These are phyloP conservation scores for Rhododendron henanense DNA, from an alignment of 148 eudicot genomes.

Conservation along the genomic window DNA sequence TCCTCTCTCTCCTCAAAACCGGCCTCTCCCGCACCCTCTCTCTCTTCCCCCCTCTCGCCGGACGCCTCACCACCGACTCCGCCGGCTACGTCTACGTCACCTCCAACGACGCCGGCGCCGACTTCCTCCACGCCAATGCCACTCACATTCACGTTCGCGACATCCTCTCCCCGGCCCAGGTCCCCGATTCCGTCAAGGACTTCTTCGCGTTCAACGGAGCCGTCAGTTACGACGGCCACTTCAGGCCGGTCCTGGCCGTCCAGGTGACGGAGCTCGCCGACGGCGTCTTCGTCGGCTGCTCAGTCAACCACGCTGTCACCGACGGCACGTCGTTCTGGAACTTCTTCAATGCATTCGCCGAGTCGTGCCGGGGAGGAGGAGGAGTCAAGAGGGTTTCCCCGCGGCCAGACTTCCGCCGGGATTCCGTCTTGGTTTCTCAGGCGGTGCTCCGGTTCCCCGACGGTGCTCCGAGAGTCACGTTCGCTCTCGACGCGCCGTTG, in stretches of 20 bases:
- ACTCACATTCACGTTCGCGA: constrained; percentile 26
- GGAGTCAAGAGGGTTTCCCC: constrained; percentile 19
- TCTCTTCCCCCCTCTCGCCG: constrained; percentile 73
- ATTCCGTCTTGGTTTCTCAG: constrained; percentile 50
- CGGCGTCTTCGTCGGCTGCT: constrained; percentile 64
- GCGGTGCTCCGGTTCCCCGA: constrained; percentile 52
- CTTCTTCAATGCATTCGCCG: constrained; percentile 73
- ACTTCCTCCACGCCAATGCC: constrained; percentile 49
- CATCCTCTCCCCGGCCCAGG: constrained; percentile 34
- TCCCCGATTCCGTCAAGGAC: constrained; percentile 42
- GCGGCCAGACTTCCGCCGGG: constrained; percentile 46
- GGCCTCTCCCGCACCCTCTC: constrained; percentile 43
- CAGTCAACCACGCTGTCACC: constrained; percentile 70
- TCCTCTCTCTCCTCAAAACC: constrained; percentile 31
- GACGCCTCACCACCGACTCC: constrained; percentile 47
- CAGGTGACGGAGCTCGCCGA: constrained; percentile 72
- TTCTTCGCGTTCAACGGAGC: constrained; percentile 48
- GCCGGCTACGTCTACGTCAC: constrained; percentile 46
- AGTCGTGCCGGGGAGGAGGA: constrained; percentile 37
- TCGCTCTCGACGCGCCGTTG: constrained; percentile 48
- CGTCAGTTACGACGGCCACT: constrained; percentile 72
- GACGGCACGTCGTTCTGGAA: constrained; percentile 93
- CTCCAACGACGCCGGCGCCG: constrained; percentile 58
- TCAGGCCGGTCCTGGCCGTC: constrained; percentile 51
- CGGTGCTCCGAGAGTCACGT: constrained; percentile 62